Percentiles rank a stretch among this genome's conserved stretches.
Evolutionary conservation across 1,284 basidiomycete genomes (phyloP).

Genomic region (Cutaneotrichosporon daszewskae): DNA sequence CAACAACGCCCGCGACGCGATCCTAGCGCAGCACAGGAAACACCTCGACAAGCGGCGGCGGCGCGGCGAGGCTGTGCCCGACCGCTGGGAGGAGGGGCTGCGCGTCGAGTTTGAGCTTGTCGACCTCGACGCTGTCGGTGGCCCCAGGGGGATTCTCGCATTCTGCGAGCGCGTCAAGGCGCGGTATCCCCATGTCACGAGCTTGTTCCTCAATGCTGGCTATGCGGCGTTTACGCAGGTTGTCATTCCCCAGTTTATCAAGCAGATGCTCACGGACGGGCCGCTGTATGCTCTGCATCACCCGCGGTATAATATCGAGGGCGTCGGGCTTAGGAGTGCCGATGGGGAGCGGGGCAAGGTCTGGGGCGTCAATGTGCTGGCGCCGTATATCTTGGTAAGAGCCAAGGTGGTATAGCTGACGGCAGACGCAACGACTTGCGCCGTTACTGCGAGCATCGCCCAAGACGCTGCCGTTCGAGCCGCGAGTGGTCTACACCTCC

Average conservation of each 20-base stretch:
- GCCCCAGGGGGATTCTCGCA: constrained; percentile 58
- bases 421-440: constrained; percentile 39
- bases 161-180: constrained; percentile 58
- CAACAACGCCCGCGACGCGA: constrained; percentile 55
- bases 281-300: constrained; percentile 52
- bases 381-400: constrained; percentile 73
- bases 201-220: constrained; percentile 77
- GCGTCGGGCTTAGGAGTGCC: constrained; percentile 57
- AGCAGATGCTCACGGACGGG: constrained; percentile 53
- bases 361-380: constrained; percentile 82
- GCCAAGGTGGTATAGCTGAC: neutral
- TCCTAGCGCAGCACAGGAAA: constrained; percentile 56
- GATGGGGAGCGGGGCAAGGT: constrained; percentile 69
- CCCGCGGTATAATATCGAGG: constrained; percentile 61
- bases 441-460: constrained; percentile 40
- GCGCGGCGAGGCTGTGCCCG: constrained; percentile 39
- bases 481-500: constrained; percentile 74
- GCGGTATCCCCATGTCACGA: constrained; percentile 61
- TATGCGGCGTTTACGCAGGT: constrained; percentile 56
- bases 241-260: constrained; percentile 53
- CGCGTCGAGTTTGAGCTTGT: constrained; percentile 59
- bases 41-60: constrained; percentile 48
- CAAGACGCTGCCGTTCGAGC: constrained; percentile 43
- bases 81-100: constrained; percentile 59
- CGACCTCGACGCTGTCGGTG: constrained; percentile 56